Evolutionary conservation across 768 basidiomycete species (phyloP).

Genomic region (Pluteus cervinus): DNA sequence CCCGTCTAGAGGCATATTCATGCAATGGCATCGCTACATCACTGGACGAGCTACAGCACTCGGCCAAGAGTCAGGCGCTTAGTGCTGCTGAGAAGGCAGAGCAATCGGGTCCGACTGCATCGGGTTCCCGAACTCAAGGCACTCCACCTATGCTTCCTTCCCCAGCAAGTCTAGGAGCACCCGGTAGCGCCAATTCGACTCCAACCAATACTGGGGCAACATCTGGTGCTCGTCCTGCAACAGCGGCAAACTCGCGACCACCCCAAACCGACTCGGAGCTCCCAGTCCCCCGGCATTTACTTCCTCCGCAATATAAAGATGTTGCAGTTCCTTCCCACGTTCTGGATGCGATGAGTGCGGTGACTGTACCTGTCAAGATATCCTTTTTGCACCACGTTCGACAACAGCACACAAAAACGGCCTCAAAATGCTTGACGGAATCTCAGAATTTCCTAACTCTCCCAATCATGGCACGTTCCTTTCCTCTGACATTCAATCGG

Average conservation of each 20-base stretch:
- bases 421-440: conserved; percentile 36
- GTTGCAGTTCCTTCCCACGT: conserved; percentile 36
- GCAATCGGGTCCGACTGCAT: conserved; percentile 21
- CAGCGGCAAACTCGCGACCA: conserved; percentile 24
- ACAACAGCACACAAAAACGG: conserved; percentile 39
- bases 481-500: conserved; percentile 70
- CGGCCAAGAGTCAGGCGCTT: conserved; percentile 30
- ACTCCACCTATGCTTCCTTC: conserved; percentile 79
- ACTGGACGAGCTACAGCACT: conserved; percentile 30
- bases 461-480: conserved; percentile 62
- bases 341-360: conserved; percentile 35
- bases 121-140: conserved; percentile 30
- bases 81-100: conserved; percentile 34
- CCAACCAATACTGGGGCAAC: conserved; percentile 60
- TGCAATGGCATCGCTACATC: conserved; percentile 30
- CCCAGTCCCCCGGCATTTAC: conserved; percentile 28
- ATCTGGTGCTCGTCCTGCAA: conserved; percentile 22
- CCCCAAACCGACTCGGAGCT: conserved; percentile 22
- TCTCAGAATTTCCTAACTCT: conserved; percentile 56
- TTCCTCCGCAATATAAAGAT: conserved; percentile 31
- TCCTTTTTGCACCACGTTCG: conserved; percentile 32
- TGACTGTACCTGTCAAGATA: conserved; percentile 40
- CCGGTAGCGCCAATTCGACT: conserved; percentile 72
- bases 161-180: conserved; percentile 61
- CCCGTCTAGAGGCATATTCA: conserved; percentile 28